Percentiles rank a stretch among this genome's conserved stretches.
Evolutionary conservation across 2,329 filamentous ascomycete species (phyloP).

Genomic region (Coniella vitis): DNA sequence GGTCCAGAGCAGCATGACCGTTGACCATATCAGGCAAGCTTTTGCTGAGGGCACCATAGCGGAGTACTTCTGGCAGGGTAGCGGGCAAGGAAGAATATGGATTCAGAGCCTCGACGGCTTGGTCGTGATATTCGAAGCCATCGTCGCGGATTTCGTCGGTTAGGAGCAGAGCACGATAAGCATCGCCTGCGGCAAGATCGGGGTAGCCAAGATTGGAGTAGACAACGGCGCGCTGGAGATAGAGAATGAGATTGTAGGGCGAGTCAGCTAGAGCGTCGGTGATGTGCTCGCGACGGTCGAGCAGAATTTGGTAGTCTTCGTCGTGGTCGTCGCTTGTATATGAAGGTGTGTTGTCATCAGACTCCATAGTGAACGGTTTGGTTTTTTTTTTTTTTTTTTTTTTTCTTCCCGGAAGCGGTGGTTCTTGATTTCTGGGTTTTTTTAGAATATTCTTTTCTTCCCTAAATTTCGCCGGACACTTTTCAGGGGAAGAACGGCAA

Average conservation of each 20-base stretch:
- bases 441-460: too few species aligned
- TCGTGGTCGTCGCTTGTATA: constrained; percentile 28
- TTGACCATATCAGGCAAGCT: constrained; percentile 28
- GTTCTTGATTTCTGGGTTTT: too few species aligned
- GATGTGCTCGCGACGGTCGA: constrained; percentile 48
- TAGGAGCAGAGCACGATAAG: constrained; percentile 82
- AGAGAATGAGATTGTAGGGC: constrained; percentile 58
- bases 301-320: constrained; percentile 36
- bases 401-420: too few species aligned
- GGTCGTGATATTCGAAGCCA: constrained; percentile 74
- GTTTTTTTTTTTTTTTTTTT: neutral
- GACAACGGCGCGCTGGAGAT: constrained; percentile 61
- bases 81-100: constrained; percentile 29
- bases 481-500: too few species aligned
- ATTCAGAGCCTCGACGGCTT: constrained; percentile 49
- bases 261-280: constrained; percentile 46
- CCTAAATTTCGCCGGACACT: too few species aligned
- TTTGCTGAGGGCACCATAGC: constrained; percentile 33
- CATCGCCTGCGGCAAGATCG: constrained; percentile 83
- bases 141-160: constrained; percentile 75
- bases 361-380: constrained; percentile 21
- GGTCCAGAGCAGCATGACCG: constrained; percentile 27
- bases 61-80: constrained; percentile 35
- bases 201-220: constrained; percentile 76
- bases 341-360: constrained; percentile 16